phyloP scores from a whole-genome alignment of 768 basidiomycete species.

The Neoboletus magnificus region DNA sequence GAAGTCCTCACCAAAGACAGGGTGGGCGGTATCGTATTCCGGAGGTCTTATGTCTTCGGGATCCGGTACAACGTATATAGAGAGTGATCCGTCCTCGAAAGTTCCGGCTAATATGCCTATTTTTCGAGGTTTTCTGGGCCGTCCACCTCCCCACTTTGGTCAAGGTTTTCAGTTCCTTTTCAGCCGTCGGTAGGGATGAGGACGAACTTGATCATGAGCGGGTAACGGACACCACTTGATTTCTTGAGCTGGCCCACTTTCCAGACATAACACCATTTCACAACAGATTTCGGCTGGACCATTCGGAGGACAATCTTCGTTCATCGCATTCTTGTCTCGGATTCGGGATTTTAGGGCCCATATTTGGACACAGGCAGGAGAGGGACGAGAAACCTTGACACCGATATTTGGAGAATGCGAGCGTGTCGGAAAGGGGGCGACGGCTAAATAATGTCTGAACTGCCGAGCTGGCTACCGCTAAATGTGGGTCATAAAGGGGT shows the following conservation, averaged over 20 bases:
- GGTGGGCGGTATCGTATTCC: conserved; percentile 29
- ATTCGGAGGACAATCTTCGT: conserved; percentile 23
- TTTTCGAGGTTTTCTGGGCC: conserved; percentile 43
- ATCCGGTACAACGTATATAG: conserved; percentile 75
- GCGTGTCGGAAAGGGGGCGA: conserved; percentile 67
- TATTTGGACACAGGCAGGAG: conserved; percentile 75
- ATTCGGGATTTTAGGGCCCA: conserved; percentile 56
- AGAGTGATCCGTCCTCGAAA: conserved; percentile 84
- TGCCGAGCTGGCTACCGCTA: conserved; percentile 39
- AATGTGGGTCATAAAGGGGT: background rate
- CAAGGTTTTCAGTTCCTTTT: background rate
- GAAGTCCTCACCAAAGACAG: conserved; percentile 48
- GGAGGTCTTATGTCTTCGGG: conserved; percentile 49
- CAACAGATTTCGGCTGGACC: conserved; percentile 50
- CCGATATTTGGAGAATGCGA: conserved; percentile 68
- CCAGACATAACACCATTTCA: conserved; percentile 81
- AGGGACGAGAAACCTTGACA: conserved; percentile 50
- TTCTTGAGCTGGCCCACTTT: conserved; percentile 76
- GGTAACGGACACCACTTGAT: conserved; percentile 94
- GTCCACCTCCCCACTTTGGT: conserved; percentile 19
- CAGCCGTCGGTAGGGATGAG: background rate
- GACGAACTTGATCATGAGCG: conserved; percentile 57
- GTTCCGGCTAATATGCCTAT: conserved; percentile 82
- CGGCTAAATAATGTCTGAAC: conserved; percentile 78
- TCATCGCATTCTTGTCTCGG: conserved; percentile 8